Percentiles rank a stretch among this genome's conserved stretches.
These are phyloP conservation scores for Escallonia rubra DNA, from an alignment of 129 eudicot species.

Conservation along the genomic window DNA sequence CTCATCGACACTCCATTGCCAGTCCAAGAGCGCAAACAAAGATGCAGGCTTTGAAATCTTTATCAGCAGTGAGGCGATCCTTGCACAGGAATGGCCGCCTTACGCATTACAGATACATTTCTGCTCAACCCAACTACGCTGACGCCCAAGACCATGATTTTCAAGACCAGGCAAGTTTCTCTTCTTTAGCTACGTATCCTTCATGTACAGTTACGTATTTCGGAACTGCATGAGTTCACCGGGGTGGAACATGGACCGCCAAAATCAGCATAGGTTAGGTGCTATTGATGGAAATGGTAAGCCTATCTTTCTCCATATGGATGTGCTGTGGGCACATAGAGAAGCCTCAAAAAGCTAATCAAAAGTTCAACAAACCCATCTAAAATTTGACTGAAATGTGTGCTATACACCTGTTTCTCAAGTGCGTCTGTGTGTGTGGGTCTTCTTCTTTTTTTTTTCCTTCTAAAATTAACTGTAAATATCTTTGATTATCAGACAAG, in stretches of 20 bases:
- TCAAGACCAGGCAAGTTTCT: conserved; percentile 19
- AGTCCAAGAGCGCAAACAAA: background rate
- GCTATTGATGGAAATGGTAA: too few species aligned
- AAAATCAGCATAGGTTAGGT: too few species aligned
- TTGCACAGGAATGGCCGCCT: conserved; percentile 18
- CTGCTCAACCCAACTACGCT: conserved; percentile 37
- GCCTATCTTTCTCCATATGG: too few species aligned
- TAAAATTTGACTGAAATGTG: background rate
- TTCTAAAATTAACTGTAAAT: background rate
- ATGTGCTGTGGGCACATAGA: too few species aligned
- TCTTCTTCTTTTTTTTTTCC: background rate
- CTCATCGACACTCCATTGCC: too few species aligned
- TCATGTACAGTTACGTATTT: too few species aligned
- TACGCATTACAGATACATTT: conserved; percentile 21
- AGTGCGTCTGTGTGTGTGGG: background rate
- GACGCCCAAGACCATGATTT: conserved; percentile 21
- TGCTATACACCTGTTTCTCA: background rate
- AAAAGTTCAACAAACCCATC: too few species aligned
- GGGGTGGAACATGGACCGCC: too few species aligned
- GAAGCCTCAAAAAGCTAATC: too few species aligned
- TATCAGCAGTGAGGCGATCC: conserved; percentile 22
- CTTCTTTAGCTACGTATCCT: background rate
- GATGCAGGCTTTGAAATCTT: conserved; percentile 52
- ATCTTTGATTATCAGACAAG: background rate
- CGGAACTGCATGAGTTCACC: too few species aligned